Percentiles rank a stretch among this genome's conserved stretches.
Evolutionary conservation across 1,139 yeast genomes (phyloP).

Genomic region (Debaryomyces subglobosus): DNA sequence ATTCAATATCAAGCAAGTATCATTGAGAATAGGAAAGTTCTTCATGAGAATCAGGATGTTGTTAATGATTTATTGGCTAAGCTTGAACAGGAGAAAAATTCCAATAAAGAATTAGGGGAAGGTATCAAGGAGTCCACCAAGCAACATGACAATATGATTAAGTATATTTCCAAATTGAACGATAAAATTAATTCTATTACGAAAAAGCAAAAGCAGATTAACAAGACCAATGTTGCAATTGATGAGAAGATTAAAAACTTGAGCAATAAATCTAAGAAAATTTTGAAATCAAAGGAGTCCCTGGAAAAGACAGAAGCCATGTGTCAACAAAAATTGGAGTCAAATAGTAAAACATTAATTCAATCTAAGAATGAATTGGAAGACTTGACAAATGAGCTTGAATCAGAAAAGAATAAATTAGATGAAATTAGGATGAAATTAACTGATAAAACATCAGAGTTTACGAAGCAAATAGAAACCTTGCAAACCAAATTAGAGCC

Average conservation of each 20-base stretch:
- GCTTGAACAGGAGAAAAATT: slow-evolving; percentile 49
- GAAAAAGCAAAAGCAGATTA: slow-evolving; percentile 44
- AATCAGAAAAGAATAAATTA: slow-evolving; percentile 56
- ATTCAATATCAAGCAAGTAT: slow-evolving; percentile 60
- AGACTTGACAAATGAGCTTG: slow-evolving; percentile 49
- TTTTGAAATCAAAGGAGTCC: slow-evolving; percentile 49
- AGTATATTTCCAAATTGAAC: slow-evolving; percentile 31
- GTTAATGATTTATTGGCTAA: slow-evolving; percentile 43
- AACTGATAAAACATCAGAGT: slow-evolving; percentile 71
- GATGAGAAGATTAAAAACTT: slow-evolving; percentile 77
- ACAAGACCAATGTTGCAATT: slow-evolving; percentile 59
- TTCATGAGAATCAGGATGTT: slow-evolving; percentile 41
- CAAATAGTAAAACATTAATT: slow-evolving; percentile 45
- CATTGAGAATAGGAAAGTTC: slow-evolving; percentile 38
- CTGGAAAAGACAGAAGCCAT: slow-evolving; percentile 42
- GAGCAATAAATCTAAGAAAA: slow-evolving; percentile 61
- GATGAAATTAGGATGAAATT: slow-evolving; percentile 67
- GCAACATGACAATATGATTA: slow-evolving; percentile 35
- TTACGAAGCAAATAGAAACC: slow-evolving; percentile 62
- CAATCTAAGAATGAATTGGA: slow-evolving; percentile 46
- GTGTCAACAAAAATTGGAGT: slow-evolving; percentile 50
- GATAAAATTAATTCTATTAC: slow-evolving; percentile 37
- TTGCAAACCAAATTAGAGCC: slow-evolving; percentile 77
- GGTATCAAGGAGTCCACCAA: slow-evolving; percentile 44
- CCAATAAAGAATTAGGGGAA: slow-evolving; percentile 45